Percentiles rank a stretch among this genome's conserved stretches.
These are phyloP conservation scores for Tetrahymena borealis DNA, from an alignment of 73 alveolate genomes.

Conservation along the genomic window DNA sequence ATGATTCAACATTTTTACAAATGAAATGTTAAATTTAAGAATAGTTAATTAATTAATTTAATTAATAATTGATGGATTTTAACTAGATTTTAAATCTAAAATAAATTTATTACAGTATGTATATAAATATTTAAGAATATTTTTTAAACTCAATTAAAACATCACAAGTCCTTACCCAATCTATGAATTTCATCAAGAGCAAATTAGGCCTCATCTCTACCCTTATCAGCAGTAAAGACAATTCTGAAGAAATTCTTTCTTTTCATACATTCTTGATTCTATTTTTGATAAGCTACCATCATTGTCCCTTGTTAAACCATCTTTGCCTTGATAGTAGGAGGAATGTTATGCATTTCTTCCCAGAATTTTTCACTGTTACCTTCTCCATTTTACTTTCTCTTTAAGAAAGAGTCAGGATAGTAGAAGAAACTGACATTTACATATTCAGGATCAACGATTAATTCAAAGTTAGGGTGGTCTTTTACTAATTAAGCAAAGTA, in stretches of 20 bases:
- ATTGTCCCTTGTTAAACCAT: not conserved
- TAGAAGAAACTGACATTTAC: conserved; percentile 7
- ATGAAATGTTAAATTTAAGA: too few species aligned
- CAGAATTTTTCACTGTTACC: not conserved
- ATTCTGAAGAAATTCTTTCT: not conserved
- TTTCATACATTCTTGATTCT: not conserved
- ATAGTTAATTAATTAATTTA: too few species aligned
- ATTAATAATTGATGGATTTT: too few species aligned
- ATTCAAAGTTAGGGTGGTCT: conserved; percentile 1
- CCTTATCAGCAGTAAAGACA: not conserved
- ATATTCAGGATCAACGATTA: conserved; percentile 8
- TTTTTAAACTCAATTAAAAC: too few species aligned
- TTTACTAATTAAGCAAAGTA: conserved; percentile 20
- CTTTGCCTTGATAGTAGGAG: not conserved
- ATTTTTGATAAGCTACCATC: not conserved
- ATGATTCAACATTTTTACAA: too few species aligned
- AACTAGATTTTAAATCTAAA: too few species aligned
- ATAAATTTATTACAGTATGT: too few species aligned
- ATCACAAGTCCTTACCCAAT: not conserved
- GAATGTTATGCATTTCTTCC: not conserved
- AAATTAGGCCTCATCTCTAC: not conserved
- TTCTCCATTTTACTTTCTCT: not conserved
- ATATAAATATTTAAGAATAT: too few species aligned
- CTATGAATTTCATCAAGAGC: not conserved
- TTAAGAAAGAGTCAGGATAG: conserved; percentile 2